These are phyloP conservation scores for Penicillium olsonii DNA, from an alignment of 2,329 filamentous ascomycete species.

Conservation along the genomic window DNA sequence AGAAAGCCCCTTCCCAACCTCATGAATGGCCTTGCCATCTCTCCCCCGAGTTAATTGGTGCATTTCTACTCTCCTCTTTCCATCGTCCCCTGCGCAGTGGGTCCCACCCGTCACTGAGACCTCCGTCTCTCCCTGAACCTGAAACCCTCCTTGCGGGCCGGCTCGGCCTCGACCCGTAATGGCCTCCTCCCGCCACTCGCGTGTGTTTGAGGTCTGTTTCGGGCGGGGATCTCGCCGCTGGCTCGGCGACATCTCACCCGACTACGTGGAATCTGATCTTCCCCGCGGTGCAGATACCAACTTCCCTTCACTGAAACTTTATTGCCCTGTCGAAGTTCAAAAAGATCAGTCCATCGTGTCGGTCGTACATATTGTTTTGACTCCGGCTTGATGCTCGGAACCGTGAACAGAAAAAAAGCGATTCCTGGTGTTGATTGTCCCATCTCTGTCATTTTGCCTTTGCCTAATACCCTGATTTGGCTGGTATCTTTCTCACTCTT, in stretches of 20 bases:
- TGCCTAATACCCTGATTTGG: constrained; percentile 26
- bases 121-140: not conserved
- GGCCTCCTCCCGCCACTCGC: not conserved
- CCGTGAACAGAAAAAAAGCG: constrained; percentile 22
- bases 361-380: constrained; percentile 24
- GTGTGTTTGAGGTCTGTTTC: not conserved
- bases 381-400: constrained; percentile 18
- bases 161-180: not conserved
- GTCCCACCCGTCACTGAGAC: not conserved
- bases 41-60: constrained; percentile 33
- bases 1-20: constrained; percentile 46
- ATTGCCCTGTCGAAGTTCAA: not conserved
- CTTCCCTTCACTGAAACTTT: constrained; percentile 7
- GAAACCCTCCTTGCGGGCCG: not conserved
- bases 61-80: constrained; percentile 11
- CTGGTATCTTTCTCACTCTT: constrained; percentile 21
- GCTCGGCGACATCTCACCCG: constrained; percentile 9
- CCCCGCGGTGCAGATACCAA: not conserved
- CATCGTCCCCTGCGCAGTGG: constrained; percentile 4
- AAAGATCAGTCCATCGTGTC: not conserved
- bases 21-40: constrained; percentile 44
- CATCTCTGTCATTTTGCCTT: not conserved
- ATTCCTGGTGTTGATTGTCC: constrained; percentile 12
- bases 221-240: constrained; percentile 16
- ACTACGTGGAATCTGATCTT: not conserved